Base-by-base conservation (phyloP, 768 basidiomycete genomes). In the Russula brevipes region DNA sequence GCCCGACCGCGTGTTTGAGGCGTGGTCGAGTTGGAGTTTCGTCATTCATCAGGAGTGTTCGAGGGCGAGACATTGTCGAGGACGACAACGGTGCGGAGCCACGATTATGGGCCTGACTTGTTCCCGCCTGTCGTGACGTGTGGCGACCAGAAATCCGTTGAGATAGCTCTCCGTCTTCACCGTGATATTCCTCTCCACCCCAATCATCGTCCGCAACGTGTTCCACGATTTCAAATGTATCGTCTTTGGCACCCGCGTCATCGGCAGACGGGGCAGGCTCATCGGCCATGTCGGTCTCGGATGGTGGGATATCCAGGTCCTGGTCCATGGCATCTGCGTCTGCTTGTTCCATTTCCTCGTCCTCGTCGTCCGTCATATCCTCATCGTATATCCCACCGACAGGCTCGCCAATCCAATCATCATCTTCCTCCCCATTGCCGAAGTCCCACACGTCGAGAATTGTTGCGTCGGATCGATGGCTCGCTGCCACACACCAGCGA, bases 371-470 rank as follows among this genome's bases (percentile, higher is more conserved):
- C 61, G 82, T 83, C 45, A 84, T 78, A 60, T 79, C 80, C 47
- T 84, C 88, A 68, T 91, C 90, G 69, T 91, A 90, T 52, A 88
- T 75, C 14, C 88, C 87, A 44, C 82, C 82, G 14, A 86, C 81
- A 0, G 88, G 87, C 71, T 91, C 90, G 10, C 89, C 89, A 50
- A 88, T 77, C 89, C 91, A 91, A 57, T 85, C 88, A n/a, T 88
- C 87, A 61, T 87, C 88, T 10, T 75, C 69, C 44, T 72, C 70
- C 60, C 86, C 88, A 54, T 78, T 80, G 16, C 88, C 91, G 72
- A 93, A 94, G 78, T 94, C 90, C 90, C 91, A 94, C 31, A 94
- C 91, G 70, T 94, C 91, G 59, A 94, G 77, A 60, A 89, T 86
- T 5, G 91, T 93, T 5, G 82, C 74, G 68, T 89, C 84, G 64